Evolutionary conservation across 2,329 filamentous ascomycete genomes (phyloP).

Genomic region (Hawksworthiomyces lignivorus): DNA sequence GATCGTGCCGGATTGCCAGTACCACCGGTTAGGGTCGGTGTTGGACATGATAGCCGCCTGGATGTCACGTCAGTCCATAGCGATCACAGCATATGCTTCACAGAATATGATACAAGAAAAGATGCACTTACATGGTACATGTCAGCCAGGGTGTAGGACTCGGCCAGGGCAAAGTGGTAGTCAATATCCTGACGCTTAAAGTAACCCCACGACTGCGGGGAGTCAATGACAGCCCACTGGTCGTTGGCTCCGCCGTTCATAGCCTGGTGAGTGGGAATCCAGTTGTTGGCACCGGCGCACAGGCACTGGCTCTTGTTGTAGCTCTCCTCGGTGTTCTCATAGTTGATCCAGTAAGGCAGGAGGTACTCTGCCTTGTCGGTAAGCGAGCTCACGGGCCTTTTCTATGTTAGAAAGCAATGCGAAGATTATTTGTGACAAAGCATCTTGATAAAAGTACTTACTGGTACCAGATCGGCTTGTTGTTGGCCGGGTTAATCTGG

Average conservation of each 20-base stretch:
- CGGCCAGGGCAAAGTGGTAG: conserved; percentile 46
- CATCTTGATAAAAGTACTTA: conserved; percentile 19
- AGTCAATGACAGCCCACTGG: conserved; percentile 41
- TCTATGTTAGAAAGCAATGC: not conserved
- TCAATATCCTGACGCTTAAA: conserved; percentile 42
- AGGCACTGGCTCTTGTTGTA: conserved; percentile 43
- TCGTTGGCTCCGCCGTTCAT: conserved; percentile 42
- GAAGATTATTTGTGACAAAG: not conserved
- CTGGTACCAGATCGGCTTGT: conserved; percentile 41
- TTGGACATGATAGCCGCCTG: conserved; percentile 38
- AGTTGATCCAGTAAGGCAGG: conserved; percentile 46
- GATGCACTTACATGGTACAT: conserved; percentile 35
- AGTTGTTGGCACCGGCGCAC: conserved; percentile 42
- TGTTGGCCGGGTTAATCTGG: conserved; percentile 36
- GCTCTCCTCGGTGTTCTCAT: conserved; percentile 32
- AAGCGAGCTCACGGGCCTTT: conserved; percentile 28
- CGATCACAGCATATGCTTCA: too few species aligned
- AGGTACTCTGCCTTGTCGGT: conserved; percentile 34
- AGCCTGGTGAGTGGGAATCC: conserved; percentile 42
- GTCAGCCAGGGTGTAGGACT: conserved; percentile 45
- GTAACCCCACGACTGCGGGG: conserved; percentile 44
- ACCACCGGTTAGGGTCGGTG: conserved; percentile 41
- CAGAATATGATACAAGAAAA: too few species aligned
- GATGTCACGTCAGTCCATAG: too few species aligned
- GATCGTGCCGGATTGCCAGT: conserved; percentile 32